These are phyloP conservation scores for Angomonas deanei DNA, from an alignment of 208 protist species.

Conservation along the genomic window DNA sequence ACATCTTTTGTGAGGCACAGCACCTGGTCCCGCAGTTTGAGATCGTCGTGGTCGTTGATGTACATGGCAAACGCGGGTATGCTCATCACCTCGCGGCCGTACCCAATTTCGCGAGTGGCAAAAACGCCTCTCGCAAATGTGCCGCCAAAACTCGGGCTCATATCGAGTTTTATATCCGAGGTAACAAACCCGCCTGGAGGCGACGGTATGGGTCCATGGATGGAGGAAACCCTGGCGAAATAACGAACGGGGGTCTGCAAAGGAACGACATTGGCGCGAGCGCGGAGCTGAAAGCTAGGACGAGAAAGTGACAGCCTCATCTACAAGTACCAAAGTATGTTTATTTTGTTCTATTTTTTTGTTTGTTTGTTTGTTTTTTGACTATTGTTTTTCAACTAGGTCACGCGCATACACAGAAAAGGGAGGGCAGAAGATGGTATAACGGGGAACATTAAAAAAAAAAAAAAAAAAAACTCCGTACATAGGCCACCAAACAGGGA, in stretches of 20 bases:
- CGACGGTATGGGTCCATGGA: constrained; percentile 53
- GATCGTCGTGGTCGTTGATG: constrained; percentile 47
- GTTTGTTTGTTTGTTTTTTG: too few species aligned
- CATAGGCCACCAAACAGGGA: too few species aligned
- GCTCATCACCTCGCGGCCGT: constrained; percentile 77
- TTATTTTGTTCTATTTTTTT: too few species aligned
- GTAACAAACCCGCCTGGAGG: constrained; percentile 75
- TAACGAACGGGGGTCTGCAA: constrained; percentile 8
- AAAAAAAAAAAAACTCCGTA: background rate
- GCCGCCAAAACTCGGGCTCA: constrained; percentile 67
- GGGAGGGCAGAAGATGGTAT: background rate
- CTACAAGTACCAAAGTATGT: too few species aligned
- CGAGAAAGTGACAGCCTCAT: too few species aligned
- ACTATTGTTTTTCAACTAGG: too few species aligned
- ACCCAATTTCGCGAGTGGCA: constrained; percentile 66
- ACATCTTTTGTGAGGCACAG: constrained; percentile 68
- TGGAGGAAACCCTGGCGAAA: constrained; percentile 62
- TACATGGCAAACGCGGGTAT: constrained; percentile 75
- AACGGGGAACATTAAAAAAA: background rate
- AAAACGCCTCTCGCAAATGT: constrained; percentile 71
- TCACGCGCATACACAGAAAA: background rate
- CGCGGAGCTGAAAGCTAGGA: background rate
- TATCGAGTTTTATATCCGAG: constrained; percentile 67
- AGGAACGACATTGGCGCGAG: background rate
- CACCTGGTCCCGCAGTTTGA: constrained; percentile 64